phyloP scores from a whole-genome alignment of 257 asterid genomes.

The Lavandula angustifolia region DNA sequence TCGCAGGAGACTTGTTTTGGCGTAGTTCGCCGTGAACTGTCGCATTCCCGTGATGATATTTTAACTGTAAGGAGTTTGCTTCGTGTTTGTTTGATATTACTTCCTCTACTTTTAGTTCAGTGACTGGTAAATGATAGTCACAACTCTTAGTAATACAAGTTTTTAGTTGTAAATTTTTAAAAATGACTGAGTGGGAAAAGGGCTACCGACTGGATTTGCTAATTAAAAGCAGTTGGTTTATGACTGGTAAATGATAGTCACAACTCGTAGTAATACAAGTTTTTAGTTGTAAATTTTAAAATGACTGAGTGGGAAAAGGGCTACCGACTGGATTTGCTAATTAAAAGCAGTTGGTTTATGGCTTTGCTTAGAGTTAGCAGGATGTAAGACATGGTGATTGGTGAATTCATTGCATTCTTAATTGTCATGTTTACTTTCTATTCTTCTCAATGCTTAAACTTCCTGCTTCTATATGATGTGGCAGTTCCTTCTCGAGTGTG shows the following conservation, averaged over 20 bases:
- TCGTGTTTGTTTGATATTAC: background rate
- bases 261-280: background rate
- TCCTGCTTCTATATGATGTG: slow-evolving; percentile 28
- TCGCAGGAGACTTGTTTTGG: slow-evolving; percentile 91
- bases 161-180: background rate
- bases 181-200: background rate
- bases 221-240: background rate
- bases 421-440: background rate
- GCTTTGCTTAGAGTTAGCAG: background rate
- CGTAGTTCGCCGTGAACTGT: slow-evolving; percentile 80
- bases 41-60: slow-evolving; percentile 61
- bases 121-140: background rate
- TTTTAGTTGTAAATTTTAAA: background rate
- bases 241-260: background rate
- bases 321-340: background rate
- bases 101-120: background rate
- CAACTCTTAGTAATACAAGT: background rate
- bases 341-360: background rate
- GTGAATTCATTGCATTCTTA: background rate
- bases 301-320: background rate
- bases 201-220: background rate
- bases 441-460: slow-evolving; percentile 18
- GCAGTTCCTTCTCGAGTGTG: slow-evolving; percentile 95
- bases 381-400: background rate
- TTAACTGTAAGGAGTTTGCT: slow-evolving; percentile 45